Base-by-base conservation (phyloP, 164 flowering plant species). In the Saururus chinensis region DNA sequence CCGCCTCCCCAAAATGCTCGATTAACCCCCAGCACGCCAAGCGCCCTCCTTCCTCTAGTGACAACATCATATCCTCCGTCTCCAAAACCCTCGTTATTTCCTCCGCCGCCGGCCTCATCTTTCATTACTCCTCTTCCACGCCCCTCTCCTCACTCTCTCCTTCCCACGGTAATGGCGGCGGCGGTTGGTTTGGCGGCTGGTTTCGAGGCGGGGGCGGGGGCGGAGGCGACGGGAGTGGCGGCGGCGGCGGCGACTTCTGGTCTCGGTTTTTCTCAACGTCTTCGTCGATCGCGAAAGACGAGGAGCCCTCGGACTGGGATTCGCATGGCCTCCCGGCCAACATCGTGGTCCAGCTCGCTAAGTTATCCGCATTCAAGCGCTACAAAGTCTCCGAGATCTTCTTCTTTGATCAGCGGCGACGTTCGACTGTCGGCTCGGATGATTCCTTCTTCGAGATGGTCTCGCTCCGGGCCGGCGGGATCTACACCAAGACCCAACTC, bases 401-500 rank as follows among this genome's bases (percentile, higher is more conserved):
- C 12, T 88, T 88, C 76, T 79, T 79, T 24, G 99, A 95, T 51
- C 72, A 68, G 19, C 65, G 79, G 0, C 60, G 82, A 0, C 4
- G 81, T 60, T 40, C 70, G 0, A 83, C 79, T 0, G 80, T 82
- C 0, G 89, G 89, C 1, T 66, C 86, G 0, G 97, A 93, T 14
- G 96, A 93, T 70, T 85, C 97, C 9, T 88, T 93, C 76, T 87
- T 84, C 64, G 97, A 93, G 70, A 90, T 93, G 97, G 95, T 93
- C 0, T 81, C 97, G 0, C 64, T 95, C 12, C 70, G 83, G 17
- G 89, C 95, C 0, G 93, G 92, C 0, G 96, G 92, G 1, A 60
- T 89, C 10, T 95, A 91, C 81, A 89, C 95, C n/a, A 95, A 84
- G 60, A 71, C 89, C 0, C 53, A 23, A 19, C 66, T 63, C 9